Evolutionary conservation across 768 basidiomycete genomes (phyloP).

Genomic region (Pulveroboletus sp.): DNA sequence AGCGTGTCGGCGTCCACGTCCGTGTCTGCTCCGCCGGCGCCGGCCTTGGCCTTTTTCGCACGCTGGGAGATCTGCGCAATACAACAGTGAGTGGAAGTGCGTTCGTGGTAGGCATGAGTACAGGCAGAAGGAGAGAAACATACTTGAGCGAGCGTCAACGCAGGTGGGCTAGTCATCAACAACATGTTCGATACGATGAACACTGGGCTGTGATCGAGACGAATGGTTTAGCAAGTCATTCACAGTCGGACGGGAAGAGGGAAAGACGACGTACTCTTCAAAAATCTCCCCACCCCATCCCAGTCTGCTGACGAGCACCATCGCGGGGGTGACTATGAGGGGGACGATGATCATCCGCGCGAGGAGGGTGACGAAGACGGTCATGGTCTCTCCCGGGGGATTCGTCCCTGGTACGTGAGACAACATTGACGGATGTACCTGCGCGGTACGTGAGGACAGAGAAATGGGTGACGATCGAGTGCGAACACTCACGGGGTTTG

Average conservation of each 20-base stretch:
- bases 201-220: conserved; percentile 56
- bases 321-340: conserved; percentile 66
- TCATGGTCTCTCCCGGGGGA: conserved; percentile 67
- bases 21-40: no score
- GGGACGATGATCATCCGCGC: conserved; percentile 88
- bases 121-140: background rate
- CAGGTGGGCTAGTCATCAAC: conserved; percentile 78
- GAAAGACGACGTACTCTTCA: conserved; percentile 60
- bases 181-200: conserved; percentile 84
- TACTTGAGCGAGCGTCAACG: conserved; percentile 62
- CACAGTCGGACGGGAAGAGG: background rate
- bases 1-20: background rate
- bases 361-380: conserved; percentile 77
- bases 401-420: conserved; percentile 4
- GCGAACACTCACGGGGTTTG: background rate
- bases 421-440: no score
- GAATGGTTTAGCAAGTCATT: background rate
- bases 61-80: conserved; percentile 21
- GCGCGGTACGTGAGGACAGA: background rate
- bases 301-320: conserved; percentile 59
- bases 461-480: background rate
- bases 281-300: conserved; percentile 43
- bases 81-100: no score
- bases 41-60: background rate
- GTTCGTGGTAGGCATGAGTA: background rate